Evolutionary conservation across 176 grass and related monocot species (phyloP), one percentile per base, ranked within the genome.

Genomic region (Zoysia japonica): DNA sequence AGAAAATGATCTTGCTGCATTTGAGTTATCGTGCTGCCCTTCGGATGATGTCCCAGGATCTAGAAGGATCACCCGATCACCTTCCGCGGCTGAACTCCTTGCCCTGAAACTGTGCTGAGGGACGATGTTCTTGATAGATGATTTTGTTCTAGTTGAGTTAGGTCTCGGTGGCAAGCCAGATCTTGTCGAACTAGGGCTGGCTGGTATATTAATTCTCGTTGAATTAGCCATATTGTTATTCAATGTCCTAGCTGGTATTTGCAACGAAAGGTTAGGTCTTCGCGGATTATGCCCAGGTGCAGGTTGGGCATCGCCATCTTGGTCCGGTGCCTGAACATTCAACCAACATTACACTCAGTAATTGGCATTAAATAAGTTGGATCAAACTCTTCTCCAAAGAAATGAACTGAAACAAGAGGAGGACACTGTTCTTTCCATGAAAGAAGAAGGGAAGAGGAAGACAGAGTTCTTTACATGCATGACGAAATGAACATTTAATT

Each of bases 191-290:
- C 78, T 75, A 77, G 90, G 96, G 39, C 88, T 93, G 16, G 84
- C 57, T 14, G 86, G 76, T 74, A 90, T 79, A 67, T 86, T 88
- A 70, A 90, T 79, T 74, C 88, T 87, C 14, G 90, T 82, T 8
- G 93, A 93, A 64, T 68, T 81, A 48, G 79, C 64, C 9, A 78
- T 16, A 67, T 79, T 47, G 66, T 75, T 91, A 71, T 95, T 92
- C 70, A 99, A 43, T 7, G 84, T 91, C 82, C 96, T 88, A n/a
- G 74, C 63, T 77, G 96, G 92, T 89, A 99, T 95, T 80, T 95
- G 90, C 69, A 99, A 81, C 56, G 92, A 91, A 85, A 89, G 87
- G 20, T 89, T 89, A 35, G 83, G 87, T 61, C 83, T 71, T 62
- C 87, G 72, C 4, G 78, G 67, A 82, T 72, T 77, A 20, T 61